Evolutionary conservation across 192 early-diverging fungal genomes (phyloP).

Genomic region (Gonapodya sp.): DNA sequence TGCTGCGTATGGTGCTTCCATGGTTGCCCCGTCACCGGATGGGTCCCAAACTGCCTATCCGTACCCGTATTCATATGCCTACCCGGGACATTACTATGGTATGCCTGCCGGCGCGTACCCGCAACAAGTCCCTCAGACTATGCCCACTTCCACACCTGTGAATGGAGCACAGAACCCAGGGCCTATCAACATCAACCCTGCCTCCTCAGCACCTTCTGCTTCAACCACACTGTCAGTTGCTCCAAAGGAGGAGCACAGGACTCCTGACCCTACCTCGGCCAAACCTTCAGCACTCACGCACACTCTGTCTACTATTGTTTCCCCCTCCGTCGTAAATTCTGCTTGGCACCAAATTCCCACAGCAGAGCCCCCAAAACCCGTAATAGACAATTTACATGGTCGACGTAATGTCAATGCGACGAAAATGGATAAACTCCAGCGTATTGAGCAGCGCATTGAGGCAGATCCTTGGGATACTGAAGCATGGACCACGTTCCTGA

Average conservation of each 20-base stretch:
- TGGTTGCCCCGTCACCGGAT: neutral
- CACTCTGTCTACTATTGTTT: neutral
- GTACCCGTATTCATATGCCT: neutral
- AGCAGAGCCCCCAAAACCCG: neutral
- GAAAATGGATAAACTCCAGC: constrained; percentile 31
- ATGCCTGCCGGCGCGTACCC: neutral
- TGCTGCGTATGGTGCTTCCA: neutral
- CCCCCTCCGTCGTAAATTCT: neutral
- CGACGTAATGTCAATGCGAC: neutral
- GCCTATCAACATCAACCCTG: no score
- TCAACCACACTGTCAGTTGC: neutral
- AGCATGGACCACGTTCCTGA: constrained; percentile 55
- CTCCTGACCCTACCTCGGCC: neutral
- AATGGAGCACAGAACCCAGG: no score
- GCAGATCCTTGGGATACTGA: constrained; percentile 50
- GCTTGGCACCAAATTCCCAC: neutral
- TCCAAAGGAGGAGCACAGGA: neutral
- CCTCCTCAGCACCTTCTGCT: neutral
- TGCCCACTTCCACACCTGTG: neutral
- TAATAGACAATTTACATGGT: no score
- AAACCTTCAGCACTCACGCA: neutral
- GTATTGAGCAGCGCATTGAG: constrained; percentile 38
- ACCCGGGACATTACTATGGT: neutral
- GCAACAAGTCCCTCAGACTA: neutral
- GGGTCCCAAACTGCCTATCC: neutral